phyloP scores from a whole-genome alignment of 257 asterid species.

The Catharanthus roseus region DNA sequence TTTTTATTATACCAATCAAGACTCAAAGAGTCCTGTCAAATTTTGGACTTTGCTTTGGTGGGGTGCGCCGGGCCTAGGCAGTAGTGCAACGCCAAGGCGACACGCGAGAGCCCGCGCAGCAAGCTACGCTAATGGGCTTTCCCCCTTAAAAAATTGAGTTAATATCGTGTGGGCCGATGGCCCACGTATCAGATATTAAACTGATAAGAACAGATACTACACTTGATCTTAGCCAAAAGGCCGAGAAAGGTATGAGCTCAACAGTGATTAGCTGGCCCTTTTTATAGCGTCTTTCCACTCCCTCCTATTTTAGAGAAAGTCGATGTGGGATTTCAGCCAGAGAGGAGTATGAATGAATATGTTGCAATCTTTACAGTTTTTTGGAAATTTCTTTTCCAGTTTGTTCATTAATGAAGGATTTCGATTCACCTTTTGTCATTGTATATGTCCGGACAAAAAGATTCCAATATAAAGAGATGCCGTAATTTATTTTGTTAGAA shows the following conservation, averaged over 20 bases:
- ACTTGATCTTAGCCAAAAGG: slow-evolving; percentile 56
- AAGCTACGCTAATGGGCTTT: background rate
- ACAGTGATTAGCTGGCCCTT: background rate
- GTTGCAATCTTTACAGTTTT: too few species aligned
- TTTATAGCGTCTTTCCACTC: background rate
- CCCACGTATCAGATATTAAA: slow-evolving; percentile 36
- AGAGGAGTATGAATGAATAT: background rate
- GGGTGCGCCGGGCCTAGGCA: background rate
- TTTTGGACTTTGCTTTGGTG: background rate
- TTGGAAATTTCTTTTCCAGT: too few species aligned
- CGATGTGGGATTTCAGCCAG: background rate
- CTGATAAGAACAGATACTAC: slow-evolving; percentile 44
- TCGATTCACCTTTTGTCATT: too few species aligned
- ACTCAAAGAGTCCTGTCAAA: too few species aligned
- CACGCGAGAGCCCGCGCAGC: background rate
- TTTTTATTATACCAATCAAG: too few species aligned
- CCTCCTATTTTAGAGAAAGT: background rate
- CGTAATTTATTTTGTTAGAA: too few species aligned
- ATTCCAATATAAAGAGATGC: too few species aligned
- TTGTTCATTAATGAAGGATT: too few species aligned
- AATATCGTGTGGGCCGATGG: slow-evolving; percentile 18
- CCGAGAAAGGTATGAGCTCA: slow-evolving; percentile 42
- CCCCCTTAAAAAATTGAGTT: slow-evolving; percentile 17
- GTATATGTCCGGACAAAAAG: too few species aligned
- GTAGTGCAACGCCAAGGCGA: background rate